Evolutionary conservation across 164 flowering plant genomes (phyloP).

Genomic region (Umbellularia californica): DNA sequence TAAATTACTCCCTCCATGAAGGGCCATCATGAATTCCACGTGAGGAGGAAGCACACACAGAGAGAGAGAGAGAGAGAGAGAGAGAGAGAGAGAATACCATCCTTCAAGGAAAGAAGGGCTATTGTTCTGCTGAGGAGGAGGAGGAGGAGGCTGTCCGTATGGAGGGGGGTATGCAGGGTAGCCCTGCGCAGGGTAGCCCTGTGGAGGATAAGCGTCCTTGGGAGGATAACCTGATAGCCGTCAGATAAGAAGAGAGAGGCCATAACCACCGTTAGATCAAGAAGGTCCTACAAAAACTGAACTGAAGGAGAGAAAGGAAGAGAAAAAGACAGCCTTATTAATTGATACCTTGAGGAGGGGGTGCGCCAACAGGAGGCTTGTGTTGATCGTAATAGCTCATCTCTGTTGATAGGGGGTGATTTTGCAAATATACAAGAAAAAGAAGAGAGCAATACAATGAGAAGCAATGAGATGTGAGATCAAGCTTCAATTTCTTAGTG

Average conservation of each 20-base stretch:
- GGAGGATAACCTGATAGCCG: conserved; percentile 45
- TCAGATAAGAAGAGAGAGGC: background rate
- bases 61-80: background rate
- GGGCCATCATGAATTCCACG: background rate
- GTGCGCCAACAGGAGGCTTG: conserved; percentile 85
- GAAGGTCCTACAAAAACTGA: background rate
- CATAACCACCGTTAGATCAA: background rate
- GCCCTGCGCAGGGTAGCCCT: conserved; percentile 2
- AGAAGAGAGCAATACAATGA: no score
- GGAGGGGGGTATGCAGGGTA: conserved; percentile 3
- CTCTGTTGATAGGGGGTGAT: background rate
- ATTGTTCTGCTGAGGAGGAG: background rate
- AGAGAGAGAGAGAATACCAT: background rate
- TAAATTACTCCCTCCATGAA: no score
- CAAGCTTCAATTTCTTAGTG: no score
- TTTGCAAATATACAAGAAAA: no score
- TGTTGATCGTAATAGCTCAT: conserved; percentile 85
- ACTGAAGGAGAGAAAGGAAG: background rate
- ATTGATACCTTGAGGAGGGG: conserved; percentile 78
- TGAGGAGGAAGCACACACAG: background rate
- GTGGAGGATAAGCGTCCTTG: conserved; percentile 1
- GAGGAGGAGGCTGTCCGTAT: conserved; percentile 8
- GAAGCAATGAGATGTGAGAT: no score
- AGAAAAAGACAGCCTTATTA: no score
- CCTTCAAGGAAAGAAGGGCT: conserved; percentile 11